Base-by-base conservation (phyloP, 805 yeast species). In the Grigorovia humatica region DNA sequence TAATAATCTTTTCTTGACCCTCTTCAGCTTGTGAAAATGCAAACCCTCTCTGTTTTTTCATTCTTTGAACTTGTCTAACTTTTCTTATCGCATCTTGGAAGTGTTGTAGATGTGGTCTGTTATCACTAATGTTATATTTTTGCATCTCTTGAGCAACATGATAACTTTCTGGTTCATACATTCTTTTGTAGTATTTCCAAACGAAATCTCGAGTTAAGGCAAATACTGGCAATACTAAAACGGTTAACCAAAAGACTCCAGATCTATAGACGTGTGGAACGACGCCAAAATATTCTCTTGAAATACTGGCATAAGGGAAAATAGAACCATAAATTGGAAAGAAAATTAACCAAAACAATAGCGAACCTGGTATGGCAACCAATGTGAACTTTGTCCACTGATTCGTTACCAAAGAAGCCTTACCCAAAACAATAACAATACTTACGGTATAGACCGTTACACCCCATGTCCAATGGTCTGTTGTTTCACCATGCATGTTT, bases 41-140 rank as follows among this genome's bases (percentile, higher is more conserved):
- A 74, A 88, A 93, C 6, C 99, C 99, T 70, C 98, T 82, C 70
- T 93, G 99, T 64, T 93, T 93, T 66, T 95, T 86, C 87, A 93
- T 91, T 68, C 99, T 79, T 68, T 91, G 96, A 42, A 93, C 98
- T 69, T 95, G 99, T 69, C 99, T 83, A 23, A 93, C 98, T 65
- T 89, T 93, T 64, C 98, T 78, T 52, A 93, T 93, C 6, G 98
- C 97, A 67, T 85, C 89, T 69, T 93, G 99, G 76, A 93, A 93
- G 57, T 90, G 95, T 59, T 89, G 96, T 78, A 90, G 81, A 59
- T 96, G 81, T n/a, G 99, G 99, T 57, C 96, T 78, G 67, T 86
- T 86, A 65, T 91, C 96, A 55, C 86, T 91, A 55, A 89, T 86
- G 62, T 91, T 90, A 69, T 83, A 89, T 71, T 93, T 93, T 69